Base-by-base conservation (phyloP, 768 basidiomycete species). In the Naganishia antarctica region DNA sequence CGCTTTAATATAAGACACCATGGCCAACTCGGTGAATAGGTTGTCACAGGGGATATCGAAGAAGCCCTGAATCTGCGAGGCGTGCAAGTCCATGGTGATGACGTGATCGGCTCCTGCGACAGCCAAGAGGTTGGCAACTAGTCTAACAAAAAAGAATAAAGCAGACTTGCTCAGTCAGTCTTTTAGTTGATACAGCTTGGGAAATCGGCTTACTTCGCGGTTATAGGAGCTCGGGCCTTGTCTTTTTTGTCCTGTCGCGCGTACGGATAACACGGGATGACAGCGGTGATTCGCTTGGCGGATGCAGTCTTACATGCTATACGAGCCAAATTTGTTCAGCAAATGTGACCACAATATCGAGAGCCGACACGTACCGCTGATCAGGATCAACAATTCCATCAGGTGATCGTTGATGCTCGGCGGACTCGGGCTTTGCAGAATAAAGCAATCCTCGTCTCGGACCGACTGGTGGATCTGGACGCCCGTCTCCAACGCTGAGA, bases 31-130 rank as follows among this genome's bases (percentile, higher is more conserved):
- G 69, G 92, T 92, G 75, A 88, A 98, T 37, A 98, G 85, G 89
- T 99, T 98, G 83, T 99, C 96, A 72, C 97, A 94, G 8, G 96
- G 96, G 46, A 98, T 93, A 78, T 98, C 94, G 78, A 99, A 99
- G 81, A 99, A 99, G 6, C 96, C 96, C 80, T 99, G 96, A 68
- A 99, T 98, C 76, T 99, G 96, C 1, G 91, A 94, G 32, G 96
- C 96, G 76, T 99, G 94, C 65, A 98, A 81, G 80, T 99, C 96
- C 91, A 98, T 96, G 9, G 94, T 98, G 91, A 98, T 94, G 74
- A 98, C 87, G 81, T 98, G 96, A 81, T 97, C 93, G 21, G 76
- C 91, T 88, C 57, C 96, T 86, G 68, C 91, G 84, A 78, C 78
- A 87, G 74, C 74, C 66, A 98, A 83, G 87, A 99, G 92, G 80